phyloP scores from a whole-genome alignment of 2,329 filamentous ascomycete genomes.

The Calycina herbarum region DNA sequence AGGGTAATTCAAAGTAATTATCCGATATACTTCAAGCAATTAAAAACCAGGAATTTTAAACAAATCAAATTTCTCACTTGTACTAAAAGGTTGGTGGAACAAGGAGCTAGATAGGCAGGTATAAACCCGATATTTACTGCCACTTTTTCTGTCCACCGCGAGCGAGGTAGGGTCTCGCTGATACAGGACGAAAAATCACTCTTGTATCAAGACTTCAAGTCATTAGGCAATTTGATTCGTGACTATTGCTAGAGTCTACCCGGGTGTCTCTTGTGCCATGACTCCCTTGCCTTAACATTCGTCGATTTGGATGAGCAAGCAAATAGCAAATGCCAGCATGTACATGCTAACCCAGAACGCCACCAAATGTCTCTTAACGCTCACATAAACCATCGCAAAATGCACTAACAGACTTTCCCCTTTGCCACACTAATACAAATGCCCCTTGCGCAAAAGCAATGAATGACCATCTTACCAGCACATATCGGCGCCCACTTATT shows the following conservation, averaged over 20 bases:
- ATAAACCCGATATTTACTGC: too few species aligned
- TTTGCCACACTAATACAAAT: neutral
- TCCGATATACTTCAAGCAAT: too few species aligned
- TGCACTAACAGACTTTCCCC: neutral
- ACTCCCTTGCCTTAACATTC: neutral
- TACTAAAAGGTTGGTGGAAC: too few species aligned
- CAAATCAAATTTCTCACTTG: too few species aligned
- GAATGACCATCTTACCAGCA: neutral
- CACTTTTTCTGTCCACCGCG: too few species aligned
- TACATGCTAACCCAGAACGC: slow-evolving; percentile 2
- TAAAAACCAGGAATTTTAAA: too few species aligned
- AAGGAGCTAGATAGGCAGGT: too few species aligned
- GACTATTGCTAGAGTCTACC: neutral
- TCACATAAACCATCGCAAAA: neutral
- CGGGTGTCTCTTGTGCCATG: neutral
- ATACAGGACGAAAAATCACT: too few species aligned
- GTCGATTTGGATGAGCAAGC: neutral
- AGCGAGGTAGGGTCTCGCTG: too few species aligned
- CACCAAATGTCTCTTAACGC: neutral
- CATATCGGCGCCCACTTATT: neutral
- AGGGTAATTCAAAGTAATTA: too few species aligned
- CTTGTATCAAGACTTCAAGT: too few species aligned
- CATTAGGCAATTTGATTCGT: too few species aligned
- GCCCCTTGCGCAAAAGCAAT: neutral
- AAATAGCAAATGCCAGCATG: neutral